Percentiles rank a stretch among this genome's conserved stretches.
phyloP scores from a whole-genome alignment of 1,284 basidiomycete species.

The Bjerkandera adusta region DNA sequence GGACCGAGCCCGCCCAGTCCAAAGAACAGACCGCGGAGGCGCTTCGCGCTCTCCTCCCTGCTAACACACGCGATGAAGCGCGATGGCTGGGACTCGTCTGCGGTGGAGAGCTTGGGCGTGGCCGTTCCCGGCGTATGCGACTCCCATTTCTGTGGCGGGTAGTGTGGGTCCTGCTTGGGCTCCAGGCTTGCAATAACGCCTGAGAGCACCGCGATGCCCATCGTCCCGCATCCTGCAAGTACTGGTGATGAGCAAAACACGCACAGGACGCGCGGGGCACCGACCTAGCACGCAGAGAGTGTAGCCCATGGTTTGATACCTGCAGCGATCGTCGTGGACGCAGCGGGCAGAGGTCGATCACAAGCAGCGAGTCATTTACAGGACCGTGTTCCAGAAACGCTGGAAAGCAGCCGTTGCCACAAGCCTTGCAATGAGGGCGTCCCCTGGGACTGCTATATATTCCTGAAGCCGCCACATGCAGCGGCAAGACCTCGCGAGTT shows the following conservation, averaged over 20 bases:
- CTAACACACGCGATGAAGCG: conserved; percentile 90
- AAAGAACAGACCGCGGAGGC: conserved; percentile 66
- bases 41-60: conserved; percentile 73
- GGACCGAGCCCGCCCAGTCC: conserved; percentile 54
- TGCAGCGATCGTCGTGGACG: conserved; percentile 12
- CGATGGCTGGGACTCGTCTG: conserved; percentile 63
- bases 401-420: no score
- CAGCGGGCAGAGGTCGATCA: conserved; percentile 4
- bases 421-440: background rate
- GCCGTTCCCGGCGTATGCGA: conserved; percentile 83
- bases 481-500: background rate
- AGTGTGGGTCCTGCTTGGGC: conserved; percentile 37
- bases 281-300: conserved; percentile 60
- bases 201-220: conserved; percentile 96
- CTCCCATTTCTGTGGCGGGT: conserved; percentile 60
- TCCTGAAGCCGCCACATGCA: background rate
- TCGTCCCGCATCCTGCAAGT: conserved; percentile 89
- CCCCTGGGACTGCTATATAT: background rate
- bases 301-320: conserved; percentile 48
- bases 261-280: conserved; percentile 12
- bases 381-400: conserved; percentile 2
- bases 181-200: conserved; percentile 81
- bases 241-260: conserved; percentile 10
- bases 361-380: background rate
- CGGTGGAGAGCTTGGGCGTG: conserved; percentile 68